Percentiles rank a stretch among this genome's conserved stretches.
These are phyloP conservation scores for Populus simonii DNA, from an alignment of 345 rosid genomes.

Conservation along the genomic window DNA sequence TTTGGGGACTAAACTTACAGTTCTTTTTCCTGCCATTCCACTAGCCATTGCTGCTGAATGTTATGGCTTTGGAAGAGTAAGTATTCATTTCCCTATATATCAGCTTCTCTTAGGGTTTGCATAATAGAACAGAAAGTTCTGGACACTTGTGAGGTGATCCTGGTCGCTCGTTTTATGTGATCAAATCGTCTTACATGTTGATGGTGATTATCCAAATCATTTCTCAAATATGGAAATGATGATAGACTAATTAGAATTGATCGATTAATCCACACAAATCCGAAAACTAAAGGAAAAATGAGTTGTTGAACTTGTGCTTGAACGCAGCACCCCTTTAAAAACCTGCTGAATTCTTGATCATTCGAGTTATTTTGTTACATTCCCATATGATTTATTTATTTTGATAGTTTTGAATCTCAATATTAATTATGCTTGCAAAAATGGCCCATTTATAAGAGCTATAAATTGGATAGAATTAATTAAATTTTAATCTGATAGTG, in stretches of 20 bases:
- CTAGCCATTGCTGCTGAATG: conserved; percentile 58
- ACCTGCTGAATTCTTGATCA: neutral
- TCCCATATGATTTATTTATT: neutral
- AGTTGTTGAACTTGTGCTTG: neutral
- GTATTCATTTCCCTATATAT: neutral
- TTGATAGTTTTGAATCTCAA: neutral
- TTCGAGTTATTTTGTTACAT: neutral
- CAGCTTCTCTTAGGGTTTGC: neutral
- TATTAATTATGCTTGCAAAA: neutral
- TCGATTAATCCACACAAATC: neutral
- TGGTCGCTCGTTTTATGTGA: neutral
- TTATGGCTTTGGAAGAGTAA: conserved; percentile 56
- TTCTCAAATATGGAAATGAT: neutral
- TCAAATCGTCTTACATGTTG: neutral
- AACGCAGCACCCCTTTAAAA: neutral
- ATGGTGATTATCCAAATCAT: neutral
- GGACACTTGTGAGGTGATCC: neutral
- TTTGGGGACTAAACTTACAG: conserved; percentile 73
- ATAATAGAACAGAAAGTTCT: neutral
- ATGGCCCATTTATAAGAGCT: neutral
- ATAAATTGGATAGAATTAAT: neutral
- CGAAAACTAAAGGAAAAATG: neutral
- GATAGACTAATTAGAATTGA: neutral
- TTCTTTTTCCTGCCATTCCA: conserved; percentile 78
- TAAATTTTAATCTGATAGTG: neutral